phyloP scores from a whole-genome alignment of 78 protist species.

The Planoprotostelium fungivorum region DNA sequence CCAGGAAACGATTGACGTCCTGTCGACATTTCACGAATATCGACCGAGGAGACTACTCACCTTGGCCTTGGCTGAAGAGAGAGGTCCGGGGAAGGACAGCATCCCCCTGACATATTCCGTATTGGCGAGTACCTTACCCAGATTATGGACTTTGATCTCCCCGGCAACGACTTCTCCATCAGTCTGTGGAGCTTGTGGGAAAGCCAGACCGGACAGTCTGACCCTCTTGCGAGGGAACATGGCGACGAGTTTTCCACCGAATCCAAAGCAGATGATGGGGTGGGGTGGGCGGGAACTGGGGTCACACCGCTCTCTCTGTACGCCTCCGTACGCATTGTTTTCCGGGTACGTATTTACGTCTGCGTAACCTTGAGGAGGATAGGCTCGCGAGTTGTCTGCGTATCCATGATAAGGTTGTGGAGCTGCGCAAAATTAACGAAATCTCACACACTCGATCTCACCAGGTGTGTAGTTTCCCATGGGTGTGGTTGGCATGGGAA shows the following conservation, averaged over 20 bases:
- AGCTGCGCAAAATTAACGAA: too few relatives aligned
- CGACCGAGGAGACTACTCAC: background rate
- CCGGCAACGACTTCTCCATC: background rate
- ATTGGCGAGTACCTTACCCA: background rate
- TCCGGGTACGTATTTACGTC: too few relatives aligned
- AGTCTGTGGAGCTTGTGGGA: background rate
- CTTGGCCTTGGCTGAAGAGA: slow-evolving; percentile 17
- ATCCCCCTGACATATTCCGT: background rate
- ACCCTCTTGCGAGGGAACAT: background rate
- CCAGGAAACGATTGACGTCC: background rate
- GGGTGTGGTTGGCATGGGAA: too few relatives aligned
- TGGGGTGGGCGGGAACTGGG: slow-evolving; percentile 13
- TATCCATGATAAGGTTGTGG: too few relatives aligned
- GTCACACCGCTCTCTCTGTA: too few relatives aligned
- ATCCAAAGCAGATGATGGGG: slow-evolving; percentile 56
- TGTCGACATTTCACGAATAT: background rate
- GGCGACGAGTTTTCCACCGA: slow-evolving; percentile 35
- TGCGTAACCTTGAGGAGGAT: too few relatives aligned
- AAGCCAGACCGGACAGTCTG: background rate
- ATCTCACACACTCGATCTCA: too few relatives aligned
- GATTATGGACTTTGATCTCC: background rate
- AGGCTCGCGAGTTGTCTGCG: too few relatives aligned
- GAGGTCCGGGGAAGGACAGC: slow-evolving; percentile 52
- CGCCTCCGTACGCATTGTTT: too few relatives aligned
- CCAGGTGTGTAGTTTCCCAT: too few relatives aligned